Percentiles rank a stretch among this genome's conserved stretches.
Evolutionary conservation across 805 yeast genomes (phyloP).

Genomic region (Ascoidea rubescens): DNA sequence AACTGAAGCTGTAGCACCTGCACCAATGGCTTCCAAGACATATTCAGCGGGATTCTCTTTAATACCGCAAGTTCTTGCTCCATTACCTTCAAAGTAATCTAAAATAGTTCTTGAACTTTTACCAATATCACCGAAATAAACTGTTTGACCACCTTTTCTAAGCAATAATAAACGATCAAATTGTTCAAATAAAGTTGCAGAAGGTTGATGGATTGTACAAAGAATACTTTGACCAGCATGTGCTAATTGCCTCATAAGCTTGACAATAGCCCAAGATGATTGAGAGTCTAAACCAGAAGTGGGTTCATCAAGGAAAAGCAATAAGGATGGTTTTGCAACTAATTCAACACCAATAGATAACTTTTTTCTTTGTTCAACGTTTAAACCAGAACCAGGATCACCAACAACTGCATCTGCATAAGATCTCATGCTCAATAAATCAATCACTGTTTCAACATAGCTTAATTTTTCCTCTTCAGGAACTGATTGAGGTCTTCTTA

Average conservation of each 20-base stretch:
- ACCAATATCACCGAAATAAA: conserved; percentile 55
- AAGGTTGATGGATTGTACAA: conserved; percentile 46
- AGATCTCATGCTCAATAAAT: conserved; percentile 32
- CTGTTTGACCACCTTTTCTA: conserved; percentile 37
- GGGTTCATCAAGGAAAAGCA: conserved; percentile 43
- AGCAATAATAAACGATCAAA: conserved; percentile 33
- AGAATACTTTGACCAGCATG: conserved; percentile 35
- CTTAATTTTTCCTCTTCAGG: conserved; percentile 29
- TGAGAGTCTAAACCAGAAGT: conserved; percentile 48
- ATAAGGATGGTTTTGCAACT: conserved; percentile 36
- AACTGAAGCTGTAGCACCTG: conserved; percentile 55
- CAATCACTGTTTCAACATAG: conserved; percentile 35
- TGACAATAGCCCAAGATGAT: conserved; percentile 40
- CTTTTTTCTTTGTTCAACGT: conserved; percentile 39
- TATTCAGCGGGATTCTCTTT: conserved; percentile 67
- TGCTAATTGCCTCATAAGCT: conserved; percentile 28
- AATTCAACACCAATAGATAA: conserved; percentile 38
- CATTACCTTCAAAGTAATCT: conserved; percentile 47
- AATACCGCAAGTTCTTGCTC: conserved; percentile 47
- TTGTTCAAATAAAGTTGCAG: conserved; percentile 32
- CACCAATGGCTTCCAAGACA: conserved; percentile 59
- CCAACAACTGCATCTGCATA: conserved; percentile 34
- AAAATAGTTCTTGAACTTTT: conserved; percentile 36
- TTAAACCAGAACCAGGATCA: conserved; percentile 33
- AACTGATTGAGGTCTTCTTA: conserved; percentile 28